Evolutionary conservation across 2,329 filamentous ascomycete genomes (phyloP), one percentile per base, ranked within the genome.

Genomic region (Aaosphaeria pasadenensis): DNA sequence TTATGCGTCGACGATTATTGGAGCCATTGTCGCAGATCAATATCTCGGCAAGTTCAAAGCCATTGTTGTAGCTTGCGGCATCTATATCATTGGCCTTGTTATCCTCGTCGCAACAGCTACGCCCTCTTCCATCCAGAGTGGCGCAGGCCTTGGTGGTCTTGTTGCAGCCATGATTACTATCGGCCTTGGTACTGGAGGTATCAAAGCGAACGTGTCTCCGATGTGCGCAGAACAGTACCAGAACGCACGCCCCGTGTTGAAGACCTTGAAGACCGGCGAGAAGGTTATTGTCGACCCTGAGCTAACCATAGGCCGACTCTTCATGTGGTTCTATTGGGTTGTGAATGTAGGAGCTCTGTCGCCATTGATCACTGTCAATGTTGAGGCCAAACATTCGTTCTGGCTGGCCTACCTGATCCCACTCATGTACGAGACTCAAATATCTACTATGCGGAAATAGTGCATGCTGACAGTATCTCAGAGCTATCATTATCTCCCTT

Each of bases 261-360:
- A 60, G 13, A 55, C 60, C 28, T 60, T 47, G 44, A 64, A 64
- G 43, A 53, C 60, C 5, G 64, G 62, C 4, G 77, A 80, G 61
- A 74, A 76, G 33, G 83, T 87, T 46, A 77, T 89, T 51, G 80
- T 87, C 17, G 85, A 88, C 55, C 84, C 85, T 0, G 76, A 79
- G 31, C 74, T 85, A 38, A 89, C 86, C 1, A 82, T 85, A 49
- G 81, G 85, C 57, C 77, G 83, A 42, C 83, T 88, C 54, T 88
- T 65, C 55, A 58, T 66, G 24, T 67, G 64, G 51, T 68, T 65
- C 42, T 68, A 67, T 49, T 49, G 66, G 17, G 46, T 67, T 17
- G 63, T 67, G 53, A 66, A 68, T 53, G 53, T 56, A 80, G 69
- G 69, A 5, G 65, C 63, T 4, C 57, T 70, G 17, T 57, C 64